These are phyloP conservation scores for Geotrichum fermentans DNA, from an alignment of 1,139 yeast species.

Conservation along the genomic window DNA sequence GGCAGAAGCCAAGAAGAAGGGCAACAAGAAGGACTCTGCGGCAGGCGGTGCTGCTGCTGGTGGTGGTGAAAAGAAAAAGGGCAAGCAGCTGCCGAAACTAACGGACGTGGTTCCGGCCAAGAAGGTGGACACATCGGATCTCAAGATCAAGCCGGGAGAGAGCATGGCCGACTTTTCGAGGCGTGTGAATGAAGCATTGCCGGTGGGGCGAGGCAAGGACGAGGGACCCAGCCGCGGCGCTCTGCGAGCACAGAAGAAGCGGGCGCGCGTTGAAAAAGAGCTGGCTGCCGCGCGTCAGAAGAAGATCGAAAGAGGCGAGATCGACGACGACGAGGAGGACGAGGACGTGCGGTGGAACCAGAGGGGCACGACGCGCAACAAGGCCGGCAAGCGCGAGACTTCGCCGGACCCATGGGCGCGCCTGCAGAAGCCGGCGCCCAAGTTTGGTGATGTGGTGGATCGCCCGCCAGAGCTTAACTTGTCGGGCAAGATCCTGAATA, in stretches of 20 bases:
- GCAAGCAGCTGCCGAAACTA: conserved; percentile 4
- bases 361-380: conserved; percentile 13
- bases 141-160: conserved; percentile 36
- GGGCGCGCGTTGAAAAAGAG: conserved; percentile 9
- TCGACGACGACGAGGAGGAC: conserved; percentile 21
- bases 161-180: conserved; percentile 36
- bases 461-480: conserved; percentile 40
- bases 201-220: conserved; percentile 33
- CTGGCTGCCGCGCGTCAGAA: conserved; percentile 16
- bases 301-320: conserved; percentile 19
- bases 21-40: conserved; percentile 7
- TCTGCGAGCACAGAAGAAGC: conserved; percentile 3
- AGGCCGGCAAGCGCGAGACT: conserved; percentile 30
- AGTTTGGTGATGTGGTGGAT: conserved; percentile 42
- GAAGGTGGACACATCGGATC: conserved; percentile 16
- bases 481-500: conserved; percentile 32
- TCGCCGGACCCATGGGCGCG: conserved; percentile 43
- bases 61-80: conserved; percentile 7
- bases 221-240: conserved; percentile 18
- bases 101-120: not conserved
- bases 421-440: conserved; percentile 34
- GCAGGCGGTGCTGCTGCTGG: conserved; percentile 8
- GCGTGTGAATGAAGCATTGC: conserved; percentile 41
- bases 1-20: not conserved
- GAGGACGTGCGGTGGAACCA: conserved; percentile 28